Evolutionary conservation across 768 basidiomycete species (phyloP).

Genomic region (Strobilomyces confusus): DNA sequence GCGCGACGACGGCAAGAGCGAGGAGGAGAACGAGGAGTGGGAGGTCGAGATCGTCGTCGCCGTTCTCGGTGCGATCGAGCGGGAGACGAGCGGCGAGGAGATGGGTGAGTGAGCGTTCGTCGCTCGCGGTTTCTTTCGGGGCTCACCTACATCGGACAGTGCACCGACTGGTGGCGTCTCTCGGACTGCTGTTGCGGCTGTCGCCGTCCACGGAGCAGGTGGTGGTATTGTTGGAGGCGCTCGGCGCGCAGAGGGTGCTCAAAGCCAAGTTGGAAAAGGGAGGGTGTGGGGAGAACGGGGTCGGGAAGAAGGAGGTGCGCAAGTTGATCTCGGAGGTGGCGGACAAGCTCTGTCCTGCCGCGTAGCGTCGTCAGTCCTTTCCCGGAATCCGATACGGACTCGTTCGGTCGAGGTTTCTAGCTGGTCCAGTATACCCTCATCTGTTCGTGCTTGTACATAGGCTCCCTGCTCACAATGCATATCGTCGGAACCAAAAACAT

Average conservation of each 20-base stretch:
- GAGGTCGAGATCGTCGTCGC: slow-evolving; percentile 81
- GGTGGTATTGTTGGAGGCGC: slow-evolving; percentile 59
- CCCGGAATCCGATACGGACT: background rate
- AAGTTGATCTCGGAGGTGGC: slow-evolving; percentile 65
- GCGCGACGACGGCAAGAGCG: slow-evolving; percentile 32
- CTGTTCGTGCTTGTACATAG: no score
- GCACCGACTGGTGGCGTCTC: slow-evolving; percentile 74
- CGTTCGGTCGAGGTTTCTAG: no score
- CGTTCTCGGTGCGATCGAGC: slow-evolving; percentile 70
- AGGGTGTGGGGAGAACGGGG: slow-evolving; percentile 46
- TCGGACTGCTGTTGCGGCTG: slow-evolving; percentile 72
- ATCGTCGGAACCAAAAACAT: no score
- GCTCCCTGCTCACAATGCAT: no score
- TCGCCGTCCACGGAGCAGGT: slow-evolving; percentile 68
- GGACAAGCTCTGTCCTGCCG: slow-evolving; percentile 33
- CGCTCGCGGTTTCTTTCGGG: background rate
- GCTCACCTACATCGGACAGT: slow-evolving; percentile 40
- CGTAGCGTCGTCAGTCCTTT: background rate
- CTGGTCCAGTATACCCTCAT: no score
- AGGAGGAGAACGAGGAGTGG: slow-evolving; percentile 72
- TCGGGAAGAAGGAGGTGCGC: slow-evolving; percentile 62
- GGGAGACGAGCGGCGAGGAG: slow-evolving; percentile 73
- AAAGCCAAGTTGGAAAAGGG: slow-evolving; percentile 54
- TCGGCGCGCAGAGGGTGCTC: slow-evolving; percentile 57
- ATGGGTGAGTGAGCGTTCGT: slow-evolving; percentile 47